Percentiles rank a stretch among this genome's conserved stretches.
These are phyloP conservation scores for Diplotaxis tenuifolia DNA, from an alignment of 345 rosid species.

Conservation along the genomic window DNA sequence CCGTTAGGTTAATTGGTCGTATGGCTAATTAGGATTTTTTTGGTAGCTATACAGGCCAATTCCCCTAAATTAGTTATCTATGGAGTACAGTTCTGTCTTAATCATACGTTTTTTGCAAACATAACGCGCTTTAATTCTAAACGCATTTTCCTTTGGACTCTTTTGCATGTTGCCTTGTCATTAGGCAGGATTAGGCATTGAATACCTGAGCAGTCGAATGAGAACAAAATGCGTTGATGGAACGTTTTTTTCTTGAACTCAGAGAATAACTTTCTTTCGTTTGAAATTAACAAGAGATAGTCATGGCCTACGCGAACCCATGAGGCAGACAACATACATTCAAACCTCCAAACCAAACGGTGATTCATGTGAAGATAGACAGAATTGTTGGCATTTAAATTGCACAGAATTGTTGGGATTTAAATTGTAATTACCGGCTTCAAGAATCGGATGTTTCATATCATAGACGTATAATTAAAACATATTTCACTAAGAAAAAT, in stretches of 20 bases:
- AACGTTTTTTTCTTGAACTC: no score
- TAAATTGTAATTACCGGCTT: not conserved
- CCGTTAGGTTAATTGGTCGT: no score
- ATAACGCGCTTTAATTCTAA: not conserved
- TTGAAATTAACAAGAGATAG: no score
- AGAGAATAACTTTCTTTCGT: no score
- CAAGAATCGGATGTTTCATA: not conserved
- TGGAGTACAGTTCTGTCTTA: not conserved
- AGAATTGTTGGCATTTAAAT: conserved; percentile 1
- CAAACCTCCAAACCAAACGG: not conserved
- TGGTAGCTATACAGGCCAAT: no score
- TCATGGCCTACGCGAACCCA: no score
- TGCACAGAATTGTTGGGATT: conserved; percentile 2
- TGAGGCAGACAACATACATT: no score
- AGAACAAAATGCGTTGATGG: no score
- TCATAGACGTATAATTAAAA: not conserved
- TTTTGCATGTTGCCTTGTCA: not conserved
- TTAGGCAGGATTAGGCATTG: not conserved
- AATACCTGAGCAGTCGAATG: not conserved
- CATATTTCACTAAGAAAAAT: not conserved
- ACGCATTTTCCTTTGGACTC: not conserved
- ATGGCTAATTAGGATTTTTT: no score
- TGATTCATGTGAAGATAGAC: not conserved
- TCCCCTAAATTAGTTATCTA: no score
- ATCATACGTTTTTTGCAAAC: not conserved